Percentiles rank a stretch among this genome's conserved stretches.
Conservation (phyloP, 179 eudicot genomes). For the Gypsophila paniculata region DNA sequence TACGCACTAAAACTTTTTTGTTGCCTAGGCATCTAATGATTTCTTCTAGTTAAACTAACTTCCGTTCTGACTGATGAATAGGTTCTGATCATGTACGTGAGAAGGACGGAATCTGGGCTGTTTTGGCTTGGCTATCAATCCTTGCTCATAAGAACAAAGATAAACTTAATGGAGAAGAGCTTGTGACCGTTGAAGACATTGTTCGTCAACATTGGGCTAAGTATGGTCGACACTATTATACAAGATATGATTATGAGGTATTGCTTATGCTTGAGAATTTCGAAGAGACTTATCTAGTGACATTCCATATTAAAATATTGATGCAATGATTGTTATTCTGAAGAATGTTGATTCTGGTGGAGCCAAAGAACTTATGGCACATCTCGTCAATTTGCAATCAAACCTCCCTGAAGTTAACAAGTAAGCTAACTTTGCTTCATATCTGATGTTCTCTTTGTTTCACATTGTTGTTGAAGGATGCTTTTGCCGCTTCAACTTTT, state of each 20-base stretch:
- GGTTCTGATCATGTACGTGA: conserved; percentile 98
- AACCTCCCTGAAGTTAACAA: conserved; percentile 68
- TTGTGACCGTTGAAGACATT: conserved; percentile 92
- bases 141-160: conserved; percentile 80
- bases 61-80: conserved; percentile 23
- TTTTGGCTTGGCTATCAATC: conserved; percentile 92
- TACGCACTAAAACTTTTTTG: conserved; percentile 25
- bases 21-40: background rate
- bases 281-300: conserved; percentile 8
- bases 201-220: conserved; percentile 89
- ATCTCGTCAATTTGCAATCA: conserved; percentile 88
- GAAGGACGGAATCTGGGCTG: conserved; percentile 99
- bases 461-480: background rate
- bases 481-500: background rate
- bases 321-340: conserved; percentile 5
- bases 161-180: conserved; percentile 61
- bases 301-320: background rate
- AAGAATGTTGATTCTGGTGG: conserved; percentile 89
- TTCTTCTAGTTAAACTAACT: conserved; percentile 10
- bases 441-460: conserved; percentile 1
- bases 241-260: conserved; percentile 97
- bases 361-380: conserved; percentile 90
- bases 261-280: conserved; percentile 8
- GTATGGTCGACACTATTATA: conserved; percentile 94
- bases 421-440: conserved; percentile 35